Evolutionary conservation across 345 rosid genomes (phyloP), one percentile per base, ranked within the genome.

Genomic region (Hibiscus tridactylites): DNA sequence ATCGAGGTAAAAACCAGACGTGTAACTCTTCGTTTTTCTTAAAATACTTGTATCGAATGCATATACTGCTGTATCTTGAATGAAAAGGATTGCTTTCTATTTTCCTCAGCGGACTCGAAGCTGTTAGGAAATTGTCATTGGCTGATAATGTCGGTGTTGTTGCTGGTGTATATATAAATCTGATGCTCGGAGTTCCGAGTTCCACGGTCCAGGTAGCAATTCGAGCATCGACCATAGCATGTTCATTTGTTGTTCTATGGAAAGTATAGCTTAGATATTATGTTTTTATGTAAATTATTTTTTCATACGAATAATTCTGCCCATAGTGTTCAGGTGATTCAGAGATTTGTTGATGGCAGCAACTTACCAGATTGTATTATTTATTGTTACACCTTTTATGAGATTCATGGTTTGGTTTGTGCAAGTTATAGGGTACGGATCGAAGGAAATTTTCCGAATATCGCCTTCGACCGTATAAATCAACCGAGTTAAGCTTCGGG

Each of bases 1-100:
- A 73, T 67, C 82, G 79, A 84, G 91, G 88, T 85, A 49, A 49
- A 49, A 12, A 7, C 2, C 53, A 49, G 17, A 3, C 21, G 16
- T 42, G 3, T 42, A 42, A 42, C 11, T 2, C 46, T 42, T 37
- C 46, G 0, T 42, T 42, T 42, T 52, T 52, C 56, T 52, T 52
- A 42, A 42, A 42, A 42, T 42, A 42, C 46, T 0, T 13, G 10
- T 29, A 61, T 61, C 46, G 11, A 42, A 42, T 42, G 46, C 46
- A 42, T 42, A 42, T 42, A 42, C 42, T 2, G 46, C 46, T 42
- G 11, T 42, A 42, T 42, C 42, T 6, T 60, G 62, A 17, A 28
- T 59, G 63, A 12, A 26, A 33, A 3, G 16, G 33, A 16, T 9
- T 33, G 21, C 2, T 33, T 61, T 33, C 65, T 61, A 5, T 16